Evolutionary conservation across 148 eudicot genomes (phyloP).

Genomic region (Rhododendron vialii): DNA sequence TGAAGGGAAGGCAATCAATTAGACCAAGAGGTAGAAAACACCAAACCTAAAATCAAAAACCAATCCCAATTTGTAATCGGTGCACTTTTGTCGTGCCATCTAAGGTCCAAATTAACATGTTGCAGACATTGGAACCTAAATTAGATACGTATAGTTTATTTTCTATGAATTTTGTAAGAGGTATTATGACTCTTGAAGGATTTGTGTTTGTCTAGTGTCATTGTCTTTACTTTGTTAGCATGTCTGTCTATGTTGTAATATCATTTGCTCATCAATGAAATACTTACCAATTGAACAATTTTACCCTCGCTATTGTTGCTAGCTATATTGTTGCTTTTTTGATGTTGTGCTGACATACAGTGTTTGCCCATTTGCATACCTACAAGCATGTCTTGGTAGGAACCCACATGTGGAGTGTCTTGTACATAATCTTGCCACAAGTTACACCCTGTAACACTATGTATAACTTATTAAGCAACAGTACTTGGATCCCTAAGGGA

Average conservation of each 20-base stretch:
- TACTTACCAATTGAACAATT: too few species aligned
- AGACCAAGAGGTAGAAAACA: neutral
- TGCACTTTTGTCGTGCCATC: neutral
- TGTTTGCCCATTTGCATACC: too few species aligned
- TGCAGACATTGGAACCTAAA: neutral
- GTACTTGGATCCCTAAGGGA: neutral
- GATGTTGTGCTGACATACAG: too few species aligned
- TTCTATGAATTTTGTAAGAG: neutral
- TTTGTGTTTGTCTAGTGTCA: too few species aligned
- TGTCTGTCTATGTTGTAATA: too few species aligned
- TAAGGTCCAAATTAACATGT: neutral
- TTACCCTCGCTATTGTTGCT: too few species aligned
- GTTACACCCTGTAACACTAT: neutral
- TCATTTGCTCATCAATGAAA: too few species aligned
- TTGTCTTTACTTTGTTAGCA: too few species aligned
- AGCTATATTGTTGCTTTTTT: too few species aligned
- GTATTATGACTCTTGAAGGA: neutral
- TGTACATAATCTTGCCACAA: neutral
- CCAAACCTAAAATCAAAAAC: neutral
- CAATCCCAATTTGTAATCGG: neutral
- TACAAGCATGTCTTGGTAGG: too few species aligned
- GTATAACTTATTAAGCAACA: neutral
- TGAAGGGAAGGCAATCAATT: neutral
- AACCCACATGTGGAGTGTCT: neutral
- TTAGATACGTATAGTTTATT: neutral